phyloP scores from a whole-genome alignment of 495 filamentous ascomycete species.

The Pseudoneurospora amorphoporcata region DNA sequence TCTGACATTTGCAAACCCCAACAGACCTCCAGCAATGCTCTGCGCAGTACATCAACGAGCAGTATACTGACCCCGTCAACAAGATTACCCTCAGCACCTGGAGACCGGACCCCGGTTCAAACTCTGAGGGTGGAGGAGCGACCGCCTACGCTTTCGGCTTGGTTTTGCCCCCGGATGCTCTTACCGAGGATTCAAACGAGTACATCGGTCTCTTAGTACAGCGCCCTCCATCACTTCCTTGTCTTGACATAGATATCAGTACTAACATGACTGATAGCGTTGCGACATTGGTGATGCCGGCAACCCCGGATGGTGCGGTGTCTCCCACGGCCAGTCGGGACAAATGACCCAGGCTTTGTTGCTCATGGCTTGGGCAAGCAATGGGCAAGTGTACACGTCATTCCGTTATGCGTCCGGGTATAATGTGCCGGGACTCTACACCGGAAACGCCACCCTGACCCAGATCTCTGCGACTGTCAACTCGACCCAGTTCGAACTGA shows the following conservation, averaged over 20 bases:
- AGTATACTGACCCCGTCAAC: constrained; percentile 31
- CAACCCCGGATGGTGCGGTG: constrained; percentile 43
- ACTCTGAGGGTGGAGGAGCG: constrained; percentile 10
- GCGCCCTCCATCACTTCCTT: not conserved
- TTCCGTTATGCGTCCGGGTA: constrained; percentile 51
- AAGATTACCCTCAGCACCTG: constrained; percentile 37
- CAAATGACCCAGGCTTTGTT: constrained; percentile 50
- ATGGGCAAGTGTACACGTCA: constrained; percentile 40
- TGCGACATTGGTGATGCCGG: constrained; percentile 16
- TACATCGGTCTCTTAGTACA: constrained; percentile 48
- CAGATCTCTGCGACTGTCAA: constrained; percentile 48
- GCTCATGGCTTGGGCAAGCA: constrained; percentile 46
- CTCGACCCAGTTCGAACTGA: constrained; percentile 41
- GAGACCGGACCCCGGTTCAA: constrained; percentile 10
- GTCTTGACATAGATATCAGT: not conserved
- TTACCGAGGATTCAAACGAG: constrained; percentile 41
- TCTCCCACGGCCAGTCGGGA: constrained; percentile 39
- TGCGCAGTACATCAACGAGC: constrained; percentile 13
- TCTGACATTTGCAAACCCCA: constrained; percentile 5
- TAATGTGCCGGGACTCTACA: constrained; percentile 44
- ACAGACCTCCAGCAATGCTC: constrained; percentile 14
- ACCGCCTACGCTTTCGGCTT: constrained; percentile 42
- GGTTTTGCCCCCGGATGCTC: constrained; percentile 41
- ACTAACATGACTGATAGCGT: constrained; percentile 8
- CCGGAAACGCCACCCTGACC: constrained; percentile 46